Percentiles rank a stretch among this genome's conserved stretches.
Evolutionary conservation across 2,329 filamentous ascomycete species (phyloP).

Genomic region (Paecilomyces sp.): DNA sequence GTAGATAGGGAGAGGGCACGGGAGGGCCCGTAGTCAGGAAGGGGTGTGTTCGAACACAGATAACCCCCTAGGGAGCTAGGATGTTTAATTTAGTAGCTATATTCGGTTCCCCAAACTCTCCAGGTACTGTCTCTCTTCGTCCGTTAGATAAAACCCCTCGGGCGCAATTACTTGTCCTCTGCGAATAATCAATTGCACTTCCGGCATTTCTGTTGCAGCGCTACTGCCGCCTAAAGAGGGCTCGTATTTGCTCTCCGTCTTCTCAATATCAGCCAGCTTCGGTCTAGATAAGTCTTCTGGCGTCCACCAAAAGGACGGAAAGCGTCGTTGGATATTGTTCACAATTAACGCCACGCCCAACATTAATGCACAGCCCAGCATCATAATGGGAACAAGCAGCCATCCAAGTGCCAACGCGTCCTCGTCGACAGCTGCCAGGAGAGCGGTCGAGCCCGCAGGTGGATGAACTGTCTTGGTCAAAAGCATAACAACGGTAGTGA

Average conservation of each 20-base stretch:
- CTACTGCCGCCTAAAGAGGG: constrained; percentile 4
- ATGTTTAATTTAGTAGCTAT: constrained; percentile 4
- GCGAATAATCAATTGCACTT: constrained; percentile 22
- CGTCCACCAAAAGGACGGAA: constrained; percentile 62
- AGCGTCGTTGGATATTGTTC: constrained; percentile 63
- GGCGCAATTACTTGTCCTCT: constrained; percentile 23
- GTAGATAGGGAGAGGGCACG: too few species aligned
- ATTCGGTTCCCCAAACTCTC: constrained; percentile 27
- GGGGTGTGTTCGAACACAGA: too few species aligned
- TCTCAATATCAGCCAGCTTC: constrained; percentile 12
- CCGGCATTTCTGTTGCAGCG: constrained; percentile 9
- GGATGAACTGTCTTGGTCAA: constrained; percentile 67
- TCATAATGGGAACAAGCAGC: constrained; percentile 57
- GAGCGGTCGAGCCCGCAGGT: constrained; percentile 65
- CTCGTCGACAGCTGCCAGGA: constrained; percentile 58
- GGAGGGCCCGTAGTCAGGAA: too few species aligned
- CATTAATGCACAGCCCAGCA: constrained; percentile 57
- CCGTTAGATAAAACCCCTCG: constrained; percentile 24
- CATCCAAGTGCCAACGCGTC: constrained; percentile 55
- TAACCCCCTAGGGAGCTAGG: too few species aligned
- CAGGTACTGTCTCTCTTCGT: constrained; percentile 24
- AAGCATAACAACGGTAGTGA: constrained; percentile 58
- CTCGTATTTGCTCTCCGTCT: neutral
- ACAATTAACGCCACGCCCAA: constrained; percentile 54
- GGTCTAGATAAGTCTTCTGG: constrained; percentile 17